Evolutionary conservation across 2,329 filamentous ascomycete genomes (phyloP).

Genomic region (Arachnomyces sp.): DNA sequence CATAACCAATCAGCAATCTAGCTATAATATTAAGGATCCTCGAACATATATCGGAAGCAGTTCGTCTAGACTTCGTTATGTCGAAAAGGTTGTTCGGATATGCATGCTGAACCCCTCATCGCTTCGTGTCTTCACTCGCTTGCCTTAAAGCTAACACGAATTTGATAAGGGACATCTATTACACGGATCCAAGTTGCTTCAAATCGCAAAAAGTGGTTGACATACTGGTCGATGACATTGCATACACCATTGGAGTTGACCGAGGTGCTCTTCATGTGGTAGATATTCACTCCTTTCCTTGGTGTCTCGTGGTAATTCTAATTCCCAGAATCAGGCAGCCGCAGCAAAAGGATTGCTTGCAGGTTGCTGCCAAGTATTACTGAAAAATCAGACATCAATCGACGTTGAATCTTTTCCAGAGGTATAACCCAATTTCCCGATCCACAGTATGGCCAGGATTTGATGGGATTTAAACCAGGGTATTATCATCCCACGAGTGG

Average conservation of each 20-base stretch:
- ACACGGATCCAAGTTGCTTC: conserved; percentile 53
- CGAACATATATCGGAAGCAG: conserved; percentile 45
- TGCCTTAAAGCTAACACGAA: not conserved
- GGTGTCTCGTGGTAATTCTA: not conserved
- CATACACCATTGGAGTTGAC: conserved; percentile 50
- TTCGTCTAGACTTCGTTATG: conserved; percentile 40
- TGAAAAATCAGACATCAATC: conserved; percentile 19
- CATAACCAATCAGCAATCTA: conserved; percentile 24
- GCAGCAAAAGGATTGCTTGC: conserved; percentile 37
- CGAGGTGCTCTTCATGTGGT: conserved; percentile 51
- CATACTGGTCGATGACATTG: conserved; percentile 52
- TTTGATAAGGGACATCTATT: conserved; percentile 51
- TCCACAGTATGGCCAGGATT: not conserved
- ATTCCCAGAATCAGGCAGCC: conserved; percentile 25
- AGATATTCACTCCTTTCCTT: conserved; percentile 14
- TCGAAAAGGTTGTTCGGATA: conserved; percentile 45
- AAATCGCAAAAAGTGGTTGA: conserved; percentile 50
- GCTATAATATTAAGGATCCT: conserved; percentile 49
- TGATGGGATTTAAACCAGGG: conserved; percentile 30
- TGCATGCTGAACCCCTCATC: not conserved
- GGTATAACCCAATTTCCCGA: conserved; percentile 20
- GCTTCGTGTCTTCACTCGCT: not conserved
- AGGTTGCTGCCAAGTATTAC: conserved; percentile 25
- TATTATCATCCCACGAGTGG: conserved; percentile 44
- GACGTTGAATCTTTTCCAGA: conserved; percentile 31